These are phyloP conservation scores for Fusarium tricinctum DNA, from an alignment of 2,329 filamentous ascomycete species.

Conservation along the genomic window DNA sequence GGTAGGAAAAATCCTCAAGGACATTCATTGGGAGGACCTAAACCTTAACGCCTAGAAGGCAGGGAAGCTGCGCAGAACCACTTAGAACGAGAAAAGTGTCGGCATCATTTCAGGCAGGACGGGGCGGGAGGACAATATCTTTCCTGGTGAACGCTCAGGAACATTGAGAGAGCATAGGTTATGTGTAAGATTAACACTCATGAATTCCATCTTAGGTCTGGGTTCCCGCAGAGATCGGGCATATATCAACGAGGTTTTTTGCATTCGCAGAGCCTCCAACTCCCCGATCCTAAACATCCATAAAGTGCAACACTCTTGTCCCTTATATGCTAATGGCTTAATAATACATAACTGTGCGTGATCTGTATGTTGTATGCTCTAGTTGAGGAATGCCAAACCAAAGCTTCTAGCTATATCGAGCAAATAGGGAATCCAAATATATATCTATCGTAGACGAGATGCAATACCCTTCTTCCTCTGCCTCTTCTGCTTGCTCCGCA, in stretches of 20 bases:
- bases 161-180: conserved; percentile 24
- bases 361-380: conserved; percentile 36
- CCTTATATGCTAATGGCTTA: conserved; percentile 26
- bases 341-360: conserved; percentile 30
- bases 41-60: conserved; percentile 54
- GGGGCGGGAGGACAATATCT: conserved; percentile 19
- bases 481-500: conserved; percentile 20
- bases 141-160: conserved; percentile 16
- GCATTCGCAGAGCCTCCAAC: conserved; percentile 14
- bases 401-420: conserved; percentile 33
- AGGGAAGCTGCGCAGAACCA: conserved; percentile 42
- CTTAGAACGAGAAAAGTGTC: conserved; percentile 40
- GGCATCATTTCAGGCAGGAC: conserved; percentile 30
- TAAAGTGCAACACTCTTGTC: conserved; percentile 24
- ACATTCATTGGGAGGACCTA: conserved; percentile 78
- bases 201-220: conserved; percentile 32
- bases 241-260: conserved; percentile 33
- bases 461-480: conserved; percentile 14
- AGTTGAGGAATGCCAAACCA: conserved; percentile 41
- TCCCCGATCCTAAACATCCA: conserved; percentile 7
- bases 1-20: conserved; percentile 74
- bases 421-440: conserved; percentile 43
- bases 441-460: conserved; percentile 37
- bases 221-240: conserved; percentile 23
- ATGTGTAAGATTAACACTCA: conserved; percentile 41